Evolutionary conservation across 257 asterid genomes (phyloP).

Genomic region (Nicotiana noctiflora): DNA sequence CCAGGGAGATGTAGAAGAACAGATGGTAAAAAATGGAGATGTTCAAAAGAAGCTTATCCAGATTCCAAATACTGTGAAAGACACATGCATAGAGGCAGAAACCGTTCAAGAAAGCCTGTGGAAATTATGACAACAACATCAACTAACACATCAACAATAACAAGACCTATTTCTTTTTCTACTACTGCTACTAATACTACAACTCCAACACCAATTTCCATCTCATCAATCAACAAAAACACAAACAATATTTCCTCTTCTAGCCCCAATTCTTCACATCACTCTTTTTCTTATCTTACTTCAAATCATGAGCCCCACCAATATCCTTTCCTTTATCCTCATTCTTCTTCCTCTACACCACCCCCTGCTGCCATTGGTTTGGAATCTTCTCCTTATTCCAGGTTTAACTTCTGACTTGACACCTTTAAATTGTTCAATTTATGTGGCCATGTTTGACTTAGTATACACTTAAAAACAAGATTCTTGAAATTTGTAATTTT

Average conservation of each 20-base stretch:
- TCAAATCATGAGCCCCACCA: not conserved
- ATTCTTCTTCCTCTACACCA: constrained; percentile 24
- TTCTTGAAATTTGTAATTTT: too few species aligned
- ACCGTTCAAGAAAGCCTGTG: constrained; percentile 99
- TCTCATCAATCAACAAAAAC: constrained; percentile 30
- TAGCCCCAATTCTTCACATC: not conserved
- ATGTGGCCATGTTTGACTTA: too few species aligned
- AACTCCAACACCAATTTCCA: constrained; percentile 22
- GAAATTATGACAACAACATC: constrained; percentile 27
- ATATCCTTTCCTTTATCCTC: constrained; percentile 26
- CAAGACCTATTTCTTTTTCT: constrained; percentile 7
- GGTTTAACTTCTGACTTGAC: constrained; percentile 18
- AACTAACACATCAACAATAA: constrained; percentile 11
- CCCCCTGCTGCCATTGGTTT: constrained; percentile 16
- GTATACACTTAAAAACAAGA: too few species aligned
- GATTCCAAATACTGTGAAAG: constrained; percentile 98
- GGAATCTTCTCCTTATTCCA: constrained; percentile 34
- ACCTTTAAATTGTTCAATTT: not conserved
- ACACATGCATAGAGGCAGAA: constrained; percentile 99
- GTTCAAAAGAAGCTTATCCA: constrained; percentile 87
- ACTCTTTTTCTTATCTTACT: not conserved
- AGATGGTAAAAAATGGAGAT: constrained; percentile 96
- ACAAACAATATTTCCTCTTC: not conserved
- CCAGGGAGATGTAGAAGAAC: constrained; percentile 98
- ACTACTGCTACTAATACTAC: not conserved